These are phyloP conservation scores for Cryptomeria japonica DNA, from an alignment of 75 land plant genomes.

Conservation along the genomic window DNA sequence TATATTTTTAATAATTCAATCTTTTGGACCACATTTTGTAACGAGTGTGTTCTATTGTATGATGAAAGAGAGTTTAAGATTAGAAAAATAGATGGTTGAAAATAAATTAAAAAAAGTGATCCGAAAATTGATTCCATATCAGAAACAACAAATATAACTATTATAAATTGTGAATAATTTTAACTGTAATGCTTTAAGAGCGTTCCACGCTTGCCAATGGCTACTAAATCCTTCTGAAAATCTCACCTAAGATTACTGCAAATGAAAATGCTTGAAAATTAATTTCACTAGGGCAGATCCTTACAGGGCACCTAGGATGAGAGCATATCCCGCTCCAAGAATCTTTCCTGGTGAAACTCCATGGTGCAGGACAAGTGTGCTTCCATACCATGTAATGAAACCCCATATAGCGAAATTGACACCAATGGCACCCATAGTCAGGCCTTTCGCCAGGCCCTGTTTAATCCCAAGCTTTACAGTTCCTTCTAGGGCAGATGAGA, in stretches of 20 bases:
- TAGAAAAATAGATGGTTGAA: too few relatives aligned
- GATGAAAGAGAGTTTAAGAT: too few relatives aligned
- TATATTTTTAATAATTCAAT: too few relatives aligned
- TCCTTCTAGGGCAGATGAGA: constrained; percentile 43
- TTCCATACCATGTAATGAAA: constrained; percentile 68
- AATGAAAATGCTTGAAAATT: not conserved
- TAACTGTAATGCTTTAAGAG: too few relatives aligned
- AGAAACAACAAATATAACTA: too few relatives aligned
- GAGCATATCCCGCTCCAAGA: constrained; percentile 45
- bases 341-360: constrained; percentile 58
- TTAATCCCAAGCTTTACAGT: constrained; percentile 36
- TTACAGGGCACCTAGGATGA: constrained; percentile 72
- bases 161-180: too few relatives aligned
- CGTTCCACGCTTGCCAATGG: not conserved
- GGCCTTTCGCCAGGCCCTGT: constrained; percentile 52
- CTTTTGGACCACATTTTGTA: too few relatives aligned
- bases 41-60: too few relatives aligned
- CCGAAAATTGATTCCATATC: too few relatives aligned
- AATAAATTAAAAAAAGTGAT: too few relatives aligned
- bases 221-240: not conserved
- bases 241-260: not conserved
- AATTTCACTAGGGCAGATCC: not conserved
- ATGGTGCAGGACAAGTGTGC: constrained; percentile 53
- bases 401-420: constrained; percentile 68
- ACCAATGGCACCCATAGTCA: constrained; percentile 59